Conservation (phyloP, 2,329 filamentous ascomycete species). For the Ceratocystis papillata region DNA sequence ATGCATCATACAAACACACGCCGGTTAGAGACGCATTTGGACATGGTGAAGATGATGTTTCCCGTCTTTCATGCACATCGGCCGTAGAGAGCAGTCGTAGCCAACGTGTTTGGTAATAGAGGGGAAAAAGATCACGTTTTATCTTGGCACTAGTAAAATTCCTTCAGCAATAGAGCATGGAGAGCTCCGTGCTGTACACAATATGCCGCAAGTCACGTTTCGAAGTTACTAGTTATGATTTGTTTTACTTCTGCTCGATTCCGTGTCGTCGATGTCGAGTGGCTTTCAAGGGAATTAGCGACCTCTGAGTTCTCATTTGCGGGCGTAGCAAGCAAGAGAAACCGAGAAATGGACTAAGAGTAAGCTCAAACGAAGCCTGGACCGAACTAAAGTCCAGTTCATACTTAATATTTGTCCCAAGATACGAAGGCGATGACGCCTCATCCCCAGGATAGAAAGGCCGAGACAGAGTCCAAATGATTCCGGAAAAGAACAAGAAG, state of each 20-base stretch:
- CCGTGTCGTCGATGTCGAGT: neutral
- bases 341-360: neutral
- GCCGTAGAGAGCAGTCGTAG: conserved; percentile 32
- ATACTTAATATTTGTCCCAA: neutral
- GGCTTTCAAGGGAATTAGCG: neutral
- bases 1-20: neutral
- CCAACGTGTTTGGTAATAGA: conserved; percentile 50
- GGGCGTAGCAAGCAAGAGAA: neutral
- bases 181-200: conserved; percentile 49
- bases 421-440: neutral
- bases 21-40: too few species aligned
- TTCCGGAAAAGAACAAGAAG: neutral
- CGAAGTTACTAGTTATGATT: neutral
- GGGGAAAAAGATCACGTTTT: conserved; percentile 32
- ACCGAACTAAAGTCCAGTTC: neutral
- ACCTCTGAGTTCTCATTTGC: neutral
- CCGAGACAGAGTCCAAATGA: neutral
- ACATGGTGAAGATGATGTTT: conserved; percentile 32
- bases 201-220: conserved; percentile 37
- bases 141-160: conserved; percentile 46
- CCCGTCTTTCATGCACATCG: conserved; percentile 46
- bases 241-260: neutral
- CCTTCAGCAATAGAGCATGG: conserved; percentile 47
- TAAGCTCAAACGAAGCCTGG: neutral
- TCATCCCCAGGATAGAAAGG: neutral